Conservation (phyloP, 495 filamentous ascomycete species). For the Talaromyces wortmannii region DNA sequence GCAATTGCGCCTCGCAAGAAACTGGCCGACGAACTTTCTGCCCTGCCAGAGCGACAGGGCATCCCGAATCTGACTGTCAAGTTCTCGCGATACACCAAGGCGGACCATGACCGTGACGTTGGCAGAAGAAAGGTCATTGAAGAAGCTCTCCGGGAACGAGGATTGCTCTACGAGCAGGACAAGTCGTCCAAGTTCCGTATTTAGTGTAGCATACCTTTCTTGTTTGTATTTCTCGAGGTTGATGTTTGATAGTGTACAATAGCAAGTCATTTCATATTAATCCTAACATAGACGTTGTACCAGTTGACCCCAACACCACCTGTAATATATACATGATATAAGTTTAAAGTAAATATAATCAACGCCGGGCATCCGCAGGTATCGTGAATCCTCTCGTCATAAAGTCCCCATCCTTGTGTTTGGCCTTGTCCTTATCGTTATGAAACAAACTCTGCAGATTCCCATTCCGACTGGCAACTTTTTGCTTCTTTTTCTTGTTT, state of each 20-base stretch:
- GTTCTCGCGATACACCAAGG: slow-evolving; percentile 50
- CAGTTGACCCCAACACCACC: not conserved
- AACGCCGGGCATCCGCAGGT: slow-evolving; percentile 22
- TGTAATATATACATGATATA: not conserved
- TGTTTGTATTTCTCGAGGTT: not conserved
- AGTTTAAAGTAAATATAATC: not conserved
- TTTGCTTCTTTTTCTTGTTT: slow-evolving; percentile 73
- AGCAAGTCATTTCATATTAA: not conserved
- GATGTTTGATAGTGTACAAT: not conserved
- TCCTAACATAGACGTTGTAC: not conserved
- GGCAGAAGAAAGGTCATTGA: slow-evolving; percentile 85
- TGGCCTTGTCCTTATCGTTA: slow-evolving; percentile 38
- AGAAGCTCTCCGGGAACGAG: slow-evolving; percentile 57
- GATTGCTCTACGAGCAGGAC: slow-evolving; percentile 25
- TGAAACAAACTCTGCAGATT: slow-evolving; percentile 67
- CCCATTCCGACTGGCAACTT: slow-evolving; percentile 56
- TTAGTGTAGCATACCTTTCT: not conserved
- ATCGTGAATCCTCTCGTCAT: slow-evolving; percentile 73
- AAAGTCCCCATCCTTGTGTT: slow-evolving; percentile 58
- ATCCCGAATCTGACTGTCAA: slow-evolving; percentile 68
- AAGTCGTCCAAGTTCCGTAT: not conserved
- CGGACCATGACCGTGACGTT: slow-evolving; percentile 65
- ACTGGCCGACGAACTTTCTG: slow-evolving; percentile 30
- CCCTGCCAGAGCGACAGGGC: slow-evolving; percentile 28
- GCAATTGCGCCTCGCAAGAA: slow-evolving; percentile 49